Base-by-base conservation (phyloP, 495 filamentous ascomycete species). In the Podospora fimiseda region DNA sequence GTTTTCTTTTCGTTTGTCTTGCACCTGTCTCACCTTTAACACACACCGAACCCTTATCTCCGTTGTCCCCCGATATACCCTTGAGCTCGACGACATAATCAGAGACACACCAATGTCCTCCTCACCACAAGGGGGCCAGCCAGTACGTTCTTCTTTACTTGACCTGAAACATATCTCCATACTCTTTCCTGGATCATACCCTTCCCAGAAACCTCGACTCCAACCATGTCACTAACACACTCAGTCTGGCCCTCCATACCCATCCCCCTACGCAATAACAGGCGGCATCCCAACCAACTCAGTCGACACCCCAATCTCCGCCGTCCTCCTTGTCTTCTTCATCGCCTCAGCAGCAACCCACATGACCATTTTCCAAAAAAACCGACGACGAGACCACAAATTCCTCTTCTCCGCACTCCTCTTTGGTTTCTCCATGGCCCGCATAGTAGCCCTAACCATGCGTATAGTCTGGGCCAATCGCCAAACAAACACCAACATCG, bases 391-490 rank as follows among this genome's bases (percentile, higher is more conserved):
- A 20, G 71, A 75, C 11, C 81, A 87, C 64, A 87, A 87, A 45
- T 95, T 93, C 71, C 59, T 88, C 23, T 76, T 86, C 48, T 88
- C 78, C 14, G 80, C 66, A 13, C 73, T 87, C 51, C 66, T 86
- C 21, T 88, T 89, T 60, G 89, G 82, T 50, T 91, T 96, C 75
- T 93, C 81, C 70, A 81, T 86, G 73, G 78, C 86, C 4, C 76
- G 90, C 23, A 77, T 85, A 39, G 61, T 74, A 21, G 81, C 89
- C 0, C 81, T 82, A 43, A 61, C 71, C 9, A 70, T 92, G 60
- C 83, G 90, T 18, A 87, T 77, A 48, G 72, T 63, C 49, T 86
- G 80, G 81, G 70, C 79, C 8, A 64, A 57, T 33, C 51, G 74
- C 42, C 70, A 62, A 0, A 51, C 19, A 14, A 75, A 83, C 55